Evolutionary conservation across 768 basidiomycete species (phyloP), one percentile per base, ranked within the genome.

Genomic region (Chiua virens): DNA sequence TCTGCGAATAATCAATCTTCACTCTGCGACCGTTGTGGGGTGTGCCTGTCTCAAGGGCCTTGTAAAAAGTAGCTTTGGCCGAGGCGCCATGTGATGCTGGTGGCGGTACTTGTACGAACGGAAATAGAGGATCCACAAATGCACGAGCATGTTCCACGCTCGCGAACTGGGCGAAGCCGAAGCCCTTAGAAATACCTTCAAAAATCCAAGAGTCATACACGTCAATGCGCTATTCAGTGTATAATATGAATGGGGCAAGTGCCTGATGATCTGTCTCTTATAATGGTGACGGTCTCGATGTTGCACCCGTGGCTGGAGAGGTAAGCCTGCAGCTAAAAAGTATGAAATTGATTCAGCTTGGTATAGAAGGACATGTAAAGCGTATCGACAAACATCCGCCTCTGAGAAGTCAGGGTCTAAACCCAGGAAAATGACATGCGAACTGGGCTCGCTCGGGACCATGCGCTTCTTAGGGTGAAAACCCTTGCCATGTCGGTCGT

Each of bases 241-340:
- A 73, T 72, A 80, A 85, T 83, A 84, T 79, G 82, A 87, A 87
- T 76, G 75, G 64, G 86, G 83, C 80, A 89, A 89, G 82, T 86
- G 86, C 94, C 94, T 82, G 96, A 87, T 81, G 84, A 80, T 84
- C 89, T 89, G 70, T 98, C 96, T 79, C 90, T 86, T 70, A 98
- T 95, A 61, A 98, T 95, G 63, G 93, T 98, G 64, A 91, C 89
- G 52, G 87, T 87, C 74, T 92, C 89, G 62, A 90, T 76, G 67
- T 75, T 81, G 75, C 84, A 91, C 47, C 85, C 84, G 63, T 86
- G 76, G 54, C 79, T 79, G 59, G 79, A 74, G 60, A 92, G 82
- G 71, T 84, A 89, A 54, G 83, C 81, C 75, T 90, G 86, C 65
- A 93, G 80, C 91, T 92, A 74, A 66, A n/a, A 34, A 62, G 61